phyloP scores from a whole-genome alignment of 176 grass and related monocot species.

The Bolboschoenus planiculmis region DNA sequence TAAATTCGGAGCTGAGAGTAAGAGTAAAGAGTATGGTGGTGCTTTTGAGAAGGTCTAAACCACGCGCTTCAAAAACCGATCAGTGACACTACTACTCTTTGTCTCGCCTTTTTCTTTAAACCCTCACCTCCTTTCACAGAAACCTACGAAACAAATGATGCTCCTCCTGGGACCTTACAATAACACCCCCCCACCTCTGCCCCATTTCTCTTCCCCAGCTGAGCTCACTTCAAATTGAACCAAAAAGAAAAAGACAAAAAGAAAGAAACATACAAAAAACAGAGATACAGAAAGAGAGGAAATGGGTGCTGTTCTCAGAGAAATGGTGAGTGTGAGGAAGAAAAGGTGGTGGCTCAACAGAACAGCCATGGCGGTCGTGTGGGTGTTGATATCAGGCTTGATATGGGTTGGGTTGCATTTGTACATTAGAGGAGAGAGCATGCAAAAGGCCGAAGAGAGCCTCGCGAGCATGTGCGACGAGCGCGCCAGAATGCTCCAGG shows the following conservation, averaged over 20 bases:
- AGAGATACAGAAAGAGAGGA: background rate
- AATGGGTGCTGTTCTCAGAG: background rate
- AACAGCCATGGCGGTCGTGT: slow-evolving; percentile 21
- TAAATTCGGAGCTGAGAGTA: slow-evolving; percentile 30
- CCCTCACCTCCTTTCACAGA: slow-evolving; percentile 25
- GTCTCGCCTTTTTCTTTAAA: background rate
- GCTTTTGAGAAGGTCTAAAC: slow-evolving; percentile 68
- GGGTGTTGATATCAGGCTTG: slow-evolving; percentile 30
- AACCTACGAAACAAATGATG: slow-evolving; percentile 35
- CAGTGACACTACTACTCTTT: background rate
- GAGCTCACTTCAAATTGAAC: slow-evolving; percentile 3
- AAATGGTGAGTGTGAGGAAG: slow-evolving; percentile 21
- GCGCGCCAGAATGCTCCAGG: slow-evolving; percentile 92
- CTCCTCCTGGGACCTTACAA: slow-evolving; percentile 21
- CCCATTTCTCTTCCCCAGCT: background rate
- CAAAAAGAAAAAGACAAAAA: background rate
- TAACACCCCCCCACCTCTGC: background rate
- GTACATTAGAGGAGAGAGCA: slow-evolving; percentile 48
- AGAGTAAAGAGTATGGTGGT: slow-evolving; percentile 38
- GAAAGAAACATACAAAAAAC: background rate
- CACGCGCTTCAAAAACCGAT: slow-evolving; percentile 30
- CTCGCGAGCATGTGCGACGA: slow-evolving; percentile 91
- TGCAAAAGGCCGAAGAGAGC: slow-evolving; percentile 59
- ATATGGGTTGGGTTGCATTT: slow-evolving; percentile 43
- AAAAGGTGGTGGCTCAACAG: slow-evolving; percentile 30